These are phyloP conservation scores for Cyclaneusma minus DNA, from an alignment of 2,329 filamentous ascomycete species.

Conservation along the genomic window DNA sequence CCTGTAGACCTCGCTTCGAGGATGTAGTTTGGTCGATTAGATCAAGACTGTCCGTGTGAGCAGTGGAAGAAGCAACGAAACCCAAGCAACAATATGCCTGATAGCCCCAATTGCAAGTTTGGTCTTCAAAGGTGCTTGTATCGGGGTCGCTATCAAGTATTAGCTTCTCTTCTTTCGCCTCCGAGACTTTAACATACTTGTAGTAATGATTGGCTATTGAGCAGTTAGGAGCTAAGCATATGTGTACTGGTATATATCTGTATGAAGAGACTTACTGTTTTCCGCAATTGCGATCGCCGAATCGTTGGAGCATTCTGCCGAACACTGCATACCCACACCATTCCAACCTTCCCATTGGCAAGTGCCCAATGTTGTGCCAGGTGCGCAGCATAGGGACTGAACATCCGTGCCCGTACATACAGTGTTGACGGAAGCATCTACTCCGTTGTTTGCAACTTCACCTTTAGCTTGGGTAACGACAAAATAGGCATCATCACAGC, in stretches of 20 bases:
- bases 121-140: too few relatives aligned
- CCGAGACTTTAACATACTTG: too few relatives aligned
- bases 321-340: slow-evolving; percentile 5
- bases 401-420: slow-evolving; percentile 5
- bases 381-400: slow-evolving; percentile 5
- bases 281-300: slow-evolving; percentile 3
- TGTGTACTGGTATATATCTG: slow-evolving; percentile 5
- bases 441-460: slow-evolving; percentile 4
- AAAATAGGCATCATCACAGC: slow-evolving; percentile 4
- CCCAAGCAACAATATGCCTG: too few relatives aligned
- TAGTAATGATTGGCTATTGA: slow-evolving; percentile 5
- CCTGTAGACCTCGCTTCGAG: slow-evolving; percentile 1
- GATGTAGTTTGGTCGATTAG: slow-evolving; percentile 5
- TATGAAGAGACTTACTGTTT: slow-evolving; percentile 5
- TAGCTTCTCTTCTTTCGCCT: too few relatives aligned
- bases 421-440: slow-evolving; percentile 3
- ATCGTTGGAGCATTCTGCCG: slow-evolving; percentile 3
- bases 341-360: slow-evolving; percentile 6
- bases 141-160: too few relatives aligned
- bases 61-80: too few relatives aligned
- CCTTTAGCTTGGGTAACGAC: slow-evolving; percentile 6
- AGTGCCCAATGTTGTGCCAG: slow-evolving; percentile 4
- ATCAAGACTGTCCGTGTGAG: slow-evolving; percentile 5
- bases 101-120: too few relatives aligned
- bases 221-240: slow-evolving; percentile 6